phyloP scores from a whole-genome alignment of 164 flowering plant species.

The Magnolia kwangsiensis region DNA sequence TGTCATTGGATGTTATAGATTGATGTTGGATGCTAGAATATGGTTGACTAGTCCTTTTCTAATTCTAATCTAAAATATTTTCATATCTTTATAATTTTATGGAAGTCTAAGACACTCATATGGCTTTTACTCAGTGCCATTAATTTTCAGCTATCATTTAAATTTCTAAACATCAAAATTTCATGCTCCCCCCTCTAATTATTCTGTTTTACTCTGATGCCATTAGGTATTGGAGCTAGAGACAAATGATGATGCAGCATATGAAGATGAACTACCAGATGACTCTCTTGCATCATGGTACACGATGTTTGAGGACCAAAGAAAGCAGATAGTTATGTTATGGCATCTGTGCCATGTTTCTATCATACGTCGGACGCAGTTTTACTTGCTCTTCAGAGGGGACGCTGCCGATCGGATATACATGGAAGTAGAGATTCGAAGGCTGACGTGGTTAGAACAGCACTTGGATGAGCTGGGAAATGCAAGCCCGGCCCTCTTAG shows the following conservation, averaged over 20 bases:
- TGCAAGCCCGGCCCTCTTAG: constrained; percentile 75
- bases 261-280: constrained; percentile 31
- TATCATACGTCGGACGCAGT: constrained; percentile 87
- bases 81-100: too few relatives aligned
- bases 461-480: constrained; percentile 80
- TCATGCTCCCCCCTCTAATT: not conserved
- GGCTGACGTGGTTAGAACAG: constrained; percentile 84
- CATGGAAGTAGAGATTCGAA: constrained; percentile 96
- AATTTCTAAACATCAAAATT: too few relatives aligned
- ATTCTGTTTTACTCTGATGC: not conserved
- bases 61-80: too few relatives aligned
- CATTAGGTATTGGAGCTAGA: constrained; percentile 87
- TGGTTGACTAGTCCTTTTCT: too few relatives aligned
- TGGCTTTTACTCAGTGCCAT: not conserved
- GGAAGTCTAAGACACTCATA: too few relatives aligned
- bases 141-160: not conserved
- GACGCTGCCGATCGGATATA: constrained; percentile 92
- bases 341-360: constrained; percentile 94
- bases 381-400: constrained; percentile 84
- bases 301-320: constrained; percentile 63
- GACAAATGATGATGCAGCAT: constrained; percentile 87
- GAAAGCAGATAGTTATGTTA: constrained; percentile 79
- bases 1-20: too few relatives aligned
- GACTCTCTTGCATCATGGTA: constrained; percentile 69
- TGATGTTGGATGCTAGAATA: too few relatives aligned